Base-by-base conservation (phyloP, 805 yeast genomes). In the Pichia kluyveri region DNA sequence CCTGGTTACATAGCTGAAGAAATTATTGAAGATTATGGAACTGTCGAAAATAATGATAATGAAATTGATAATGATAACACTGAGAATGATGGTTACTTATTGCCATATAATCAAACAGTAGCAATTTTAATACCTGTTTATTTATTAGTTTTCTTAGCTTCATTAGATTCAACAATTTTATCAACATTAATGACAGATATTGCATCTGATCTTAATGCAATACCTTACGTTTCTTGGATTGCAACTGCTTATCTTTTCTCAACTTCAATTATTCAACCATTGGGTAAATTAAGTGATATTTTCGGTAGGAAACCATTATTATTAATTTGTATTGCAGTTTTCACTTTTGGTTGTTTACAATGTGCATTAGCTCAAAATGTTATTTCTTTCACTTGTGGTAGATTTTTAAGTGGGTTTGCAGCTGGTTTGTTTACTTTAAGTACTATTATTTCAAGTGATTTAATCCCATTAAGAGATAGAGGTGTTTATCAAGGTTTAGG, bases 401-500 rank as follows among this genome's bases (percentile, higher is more conserved):
- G 89, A 55, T 82, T 87, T 52, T 69, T 89, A 45, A 80, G 95
- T 36, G 97, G 97, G 8, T 75, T 86, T 54, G 96, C 96, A 12
- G 96, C 95, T n/a, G 96, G 96, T 1, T 75, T 88, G 58, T 81
- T 83, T 49, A 76, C 93, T 0, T 68, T 88, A 53, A 76, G 85
- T 40, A 83, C 95, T 14, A 85, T 89, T 48, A 75, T 87, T 12
- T 76, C 85, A 63, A 78, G 86, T 45, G 96, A 89, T 62, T 70
- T 87, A 45, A 82, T 90, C 27, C 87, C 96, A 4, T 71, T 89
- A 56, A 72, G 95, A 49, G 79, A 83, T 34, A 72, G 97, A 47
- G 96, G 96, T 3, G 67, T 86, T 42, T 87, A 76, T 64, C 97
- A 90, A 63, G 97, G 97, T 0, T 57, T 87, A 42, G 89, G 86